phyloP scores from a whole-genome alignment of 176 grass and related monocot species.

The Oryza brachyantha region DNA sequence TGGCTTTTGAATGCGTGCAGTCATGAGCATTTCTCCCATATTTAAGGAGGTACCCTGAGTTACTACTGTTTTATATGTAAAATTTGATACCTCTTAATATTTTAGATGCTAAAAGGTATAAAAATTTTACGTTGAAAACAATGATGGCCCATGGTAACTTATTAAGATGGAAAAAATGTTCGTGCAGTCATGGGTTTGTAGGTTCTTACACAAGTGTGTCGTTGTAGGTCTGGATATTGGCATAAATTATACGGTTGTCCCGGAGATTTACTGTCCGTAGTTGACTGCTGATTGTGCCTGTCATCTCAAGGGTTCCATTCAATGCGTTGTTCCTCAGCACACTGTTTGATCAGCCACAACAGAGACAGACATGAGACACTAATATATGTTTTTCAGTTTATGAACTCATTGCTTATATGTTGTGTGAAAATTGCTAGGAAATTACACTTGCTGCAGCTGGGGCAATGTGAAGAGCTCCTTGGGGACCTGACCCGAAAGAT shows the following conservation, averaged over 20 bases:
- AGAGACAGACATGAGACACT: slow-evolving; percentile 17
- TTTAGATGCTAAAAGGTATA: too few relatives aligned
- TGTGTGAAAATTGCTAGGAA: slow-evolving; percentile 6
- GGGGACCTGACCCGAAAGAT: slow-evolving; percentile 48
- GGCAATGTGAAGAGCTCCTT: slow-evolving; percentile 48
- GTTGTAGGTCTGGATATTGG: slow-evolving; percentile 42
- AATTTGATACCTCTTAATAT: too few relatives aligned
- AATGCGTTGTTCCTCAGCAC: slow-evolving; percentile 55
- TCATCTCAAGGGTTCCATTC: slow-evolving; percentile 56
- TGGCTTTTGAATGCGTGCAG: too few relatives aligned
- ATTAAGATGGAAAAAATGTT: too few relatives aligned
- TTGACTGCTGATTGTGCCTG: slow-evolving; percentile 43
- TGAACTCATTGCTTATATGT: too few relatives aligned
- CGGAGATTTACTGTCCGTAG: slow-evolving; percentile 57
- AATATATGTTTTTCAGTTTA: too few relatives aligned
- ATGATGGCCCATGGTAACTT: too few relatives aligned
- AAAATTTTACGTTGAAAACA: too few relatives aligned
- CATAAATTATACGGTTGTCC: slow-evolving; percentile 53
- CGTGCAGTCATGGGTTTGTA: too few relatives aligned
- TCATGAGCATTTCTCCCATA: too few relatives aligned
- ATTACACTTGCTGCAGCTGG: slow-evolving; percentile 83
- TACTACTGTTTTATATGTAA: too few relatives aligned
- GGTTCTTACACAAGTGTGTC: slow-evolving; percentile 42
- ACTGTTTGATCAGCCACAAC: slow-evolving; percentile 48
- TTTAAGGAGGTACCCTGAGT: too few relatives aligned